Conservation (phyloP, 2,329 filamentous ascomycete species). For the Colletotrichum filicis region DNA sequence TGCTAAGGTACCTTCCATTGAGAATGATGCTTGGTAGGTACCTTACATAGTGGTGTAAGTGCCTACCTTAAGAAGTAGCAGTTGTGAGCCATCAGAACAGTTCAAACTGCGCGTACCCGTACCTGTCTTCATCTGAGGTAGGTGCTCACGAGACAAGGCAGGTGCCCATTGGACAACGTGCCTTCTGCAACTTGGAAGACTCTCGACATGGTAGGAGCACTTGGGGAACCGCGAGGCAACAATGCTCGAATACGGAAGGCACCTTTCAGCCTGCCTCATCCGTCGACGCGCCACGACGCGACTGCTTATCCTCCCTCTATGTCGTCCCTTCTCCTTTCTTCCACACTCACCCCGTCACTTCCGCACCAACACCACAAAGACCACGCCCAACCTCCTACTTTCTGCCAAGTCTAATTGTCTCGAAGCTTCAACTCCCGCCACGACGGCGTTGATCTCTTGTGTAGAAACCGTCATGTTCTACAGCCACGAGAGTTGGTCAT, state of each 20-base stretch:
- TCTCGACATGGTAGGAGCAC: background rate
- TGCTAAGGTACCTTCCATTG: no score
- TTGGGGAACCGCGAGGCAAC: background rate
- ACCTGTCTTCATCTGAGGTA: background rate
- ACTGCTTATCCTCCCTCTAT: background rate
- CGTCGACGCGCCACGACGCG: background rate
- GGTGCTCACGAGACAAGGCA: background rate
- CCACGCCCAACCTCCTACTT: background rate
- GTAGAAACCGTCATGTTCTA: constrained; percentile 79
- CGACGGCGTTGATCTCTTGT: constrained; percentile 6
- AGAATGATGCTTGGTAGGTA: no score
- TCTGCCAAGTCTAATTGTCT: background rate
- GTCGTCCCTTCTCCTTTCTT: background rate
- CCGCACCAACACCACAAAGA: background rate
- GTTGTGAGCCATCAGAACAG: background rate
- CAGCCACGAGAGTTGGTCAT: constrained; percentile 86
- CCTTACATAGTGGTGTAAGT: no score
- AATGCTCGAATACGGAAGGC: background rate
- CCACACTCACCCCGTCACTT: background rate
- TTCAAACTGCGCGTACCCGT: background rate
- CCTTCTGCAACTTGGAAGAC: background rate
- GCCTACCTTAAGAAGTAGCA: no score
- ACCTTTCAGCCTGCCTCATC: background rate
- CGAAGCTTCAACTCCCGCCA: background rate
- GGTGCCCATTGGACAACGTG: background rate